phyloP scores from a whole-genome alignment of 345 rosid genomes.

The Salix purpurea region DNA sequence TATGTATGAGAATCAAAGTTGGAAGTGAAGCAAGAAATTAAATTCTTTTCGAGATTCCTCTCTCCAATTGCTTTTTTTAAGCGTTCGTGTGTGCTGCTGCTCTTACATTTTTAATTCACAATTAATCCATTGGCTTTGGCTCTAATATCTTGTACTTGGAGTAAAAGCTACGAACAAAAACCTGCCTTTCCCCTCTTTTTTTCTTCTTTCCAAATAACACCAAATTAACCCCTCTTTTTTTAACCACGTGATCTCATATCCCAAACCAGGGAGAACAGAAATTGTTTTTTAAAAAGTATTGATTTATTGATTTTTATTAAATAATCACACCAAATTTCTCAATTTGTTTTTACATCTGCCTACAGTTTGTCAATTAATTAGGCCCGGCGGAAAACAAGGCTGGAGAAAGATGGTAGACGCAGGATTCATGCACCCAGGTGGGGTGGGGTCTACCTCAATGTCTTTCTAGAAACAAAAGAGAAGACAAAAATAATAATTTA shows the following conservation, averaged over 20 bases:
- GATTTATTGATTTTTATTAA: not conserved
- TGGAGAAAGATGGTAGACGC: not conserved
- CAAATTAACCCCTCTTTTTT: not conserved
- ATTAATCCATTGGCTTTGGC: no score
- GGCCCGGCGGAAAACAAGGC: not conserved
- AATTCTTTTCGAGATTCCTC: not conserved
- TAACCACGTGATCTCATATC: not conserved
- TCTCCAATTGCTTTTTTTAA: not conserved
- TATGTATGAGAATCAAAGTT: not conserved
- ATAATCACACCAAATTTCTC: not conserved
- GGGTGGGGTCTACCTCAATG: not conserved
- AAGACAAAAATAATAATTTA: not conserved
- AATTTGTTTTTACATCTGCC: not conserved
- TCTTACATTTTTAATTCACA: no score
- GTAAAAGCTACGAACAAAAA: not conserved
- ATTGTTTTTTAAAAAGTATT: no score
- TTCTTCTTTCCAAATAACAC: not conserved
- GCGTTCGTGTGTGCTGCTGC: no score
- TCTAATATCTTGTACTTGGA: not conserved
- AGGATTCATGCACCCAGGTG: not conserved
- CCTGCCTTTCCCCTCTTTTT: not conserved
- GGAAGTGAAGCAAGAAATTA: not conserved
- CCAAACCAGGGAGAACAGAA: not conserved
- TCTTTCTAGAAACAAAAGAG: not conserved
- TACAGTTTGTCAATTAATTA: not conserved